Evolutionary conservation across 495 filamentous ascomycete genomes (phyloP).

Genomic region (Podospora pseudopauciseta): DNA sequence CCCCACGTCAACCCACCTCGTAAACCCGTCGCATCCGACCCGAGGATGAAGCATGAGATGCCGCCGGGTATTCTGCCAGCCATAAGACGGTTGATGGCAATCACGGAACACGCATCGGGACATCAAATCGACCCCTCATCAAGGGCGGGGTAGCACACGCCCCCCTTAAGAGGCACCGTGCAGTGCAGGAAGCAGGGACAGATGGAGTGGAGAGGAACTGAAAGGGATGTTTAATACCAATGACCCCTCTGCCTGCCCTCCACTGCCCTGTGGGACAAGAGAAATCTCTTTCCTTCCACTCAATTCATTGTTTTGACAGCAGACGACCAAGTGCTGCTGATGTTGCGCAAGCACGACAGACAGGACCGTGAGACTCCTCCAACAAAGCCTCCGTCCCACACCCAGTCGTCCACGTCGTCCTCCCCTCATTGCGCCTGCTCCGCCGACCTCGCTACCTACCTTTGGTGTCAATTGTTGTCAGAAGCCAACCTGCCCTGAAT

Average conservation of each 20-base stretch:
- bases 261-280: neutral
- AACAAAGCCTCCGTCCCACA: neutral
- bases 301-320: neutral
- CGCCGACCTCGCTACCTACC: neutral
- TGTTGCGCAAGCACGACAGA: constrained; percentile 6
- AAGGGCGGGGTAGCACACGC: neutral
- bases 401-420: neutral
- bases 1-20: neutral
- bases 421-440: neutral
- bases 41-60: neutral
- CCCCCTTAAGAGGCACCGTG: neutral
- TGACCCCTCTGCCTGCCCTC: neutral
- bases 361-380: constrained; percentile 5
- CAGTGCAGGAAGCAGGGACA: neutral
- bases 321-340: neutral
- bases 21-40: constrained; percentile 6
- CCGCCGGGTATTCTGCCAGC: constrained; percentile 2
- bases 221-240: neutral
- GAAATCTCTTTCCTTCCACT: neutral
- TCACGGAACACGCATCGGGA: neutral
- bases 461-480: neutral
- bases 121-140: neutral
- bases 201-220: neutral
- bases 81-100: neutral
- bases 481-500: constrained; percentile 8